Conservation (phyloP, 352 stramenopile species). For the Hyaloperonospora arabidopsidis region DNA sequence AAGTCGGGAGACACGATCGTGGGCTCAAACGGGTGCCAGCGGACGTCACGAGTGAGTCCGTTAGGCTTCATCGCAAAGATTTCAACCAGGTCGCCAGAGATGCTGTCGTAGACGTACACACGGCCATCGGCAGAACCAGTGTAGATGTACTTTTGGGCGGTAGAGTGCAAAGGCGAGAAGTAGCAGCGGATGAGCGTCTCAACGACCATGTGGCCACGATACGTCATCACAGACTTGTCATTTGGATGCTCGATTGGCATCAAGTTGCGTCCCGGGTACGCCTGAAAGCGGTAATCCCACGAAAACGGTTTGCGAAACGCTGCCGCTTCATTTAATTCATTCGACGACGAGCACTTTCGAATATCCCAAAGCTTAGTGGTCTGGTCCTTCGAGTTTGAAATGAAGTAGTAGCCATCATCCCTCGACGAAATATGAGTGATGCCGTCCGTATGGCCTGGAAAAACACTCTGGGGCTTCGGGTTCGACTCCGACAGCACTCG, state of each 20-base stretch:
- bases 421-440: slow-evolving; percentile 75
- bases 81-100: slow-evolving; percentile 65
- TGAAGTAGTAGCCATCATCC: slow-evolving; percentile 82
- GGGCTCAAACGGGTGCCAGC: slow-evolving; percentile 76
- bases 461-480: slow-evolving; percentile 67
- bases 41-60: slow-evolving; percentile 73
- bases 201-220: slow-evolving; percentile 69
- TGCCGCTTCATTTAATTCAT: slow-evolving; percentile 35
- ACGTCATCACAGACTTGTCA: slow-evolving; percentile 79
- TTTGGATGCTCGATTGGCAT: slow-evolving; percentile 54
- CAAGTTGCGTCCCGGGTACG: slow-evolving; percentile 56
- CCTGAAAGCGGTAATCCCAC: slow-evolving; percentile 81
- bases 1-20: slow-evolving; percentile 81
- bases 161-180: slow-evolving; percentile 83
- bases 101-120: slow-evolving; percentile 77
- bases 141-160: slow-evolving; percentile 81
- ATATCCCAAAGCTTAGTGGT: slow-evolving; percentile 81
- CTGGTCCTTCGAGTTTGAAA: slow-evolving; percentile 85
- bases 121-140: slow-evolving; percentile 74
- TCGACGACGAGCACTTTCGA: slow-evolving; percentile 58
- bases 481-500: slow-evolving; percentile 69
- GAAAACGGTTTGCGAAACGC: slow-evolving; percentile 46
- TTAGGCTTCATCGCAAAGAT: slow-evolving; percentile 75
- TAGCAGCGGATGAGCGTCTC: slow-evolving; percentile 82
- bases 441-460: slow-evolving; percentile 72